Conservation (phyloP, 768 basidiomycete species). For the Fistulinella prunicolor region DNA sequence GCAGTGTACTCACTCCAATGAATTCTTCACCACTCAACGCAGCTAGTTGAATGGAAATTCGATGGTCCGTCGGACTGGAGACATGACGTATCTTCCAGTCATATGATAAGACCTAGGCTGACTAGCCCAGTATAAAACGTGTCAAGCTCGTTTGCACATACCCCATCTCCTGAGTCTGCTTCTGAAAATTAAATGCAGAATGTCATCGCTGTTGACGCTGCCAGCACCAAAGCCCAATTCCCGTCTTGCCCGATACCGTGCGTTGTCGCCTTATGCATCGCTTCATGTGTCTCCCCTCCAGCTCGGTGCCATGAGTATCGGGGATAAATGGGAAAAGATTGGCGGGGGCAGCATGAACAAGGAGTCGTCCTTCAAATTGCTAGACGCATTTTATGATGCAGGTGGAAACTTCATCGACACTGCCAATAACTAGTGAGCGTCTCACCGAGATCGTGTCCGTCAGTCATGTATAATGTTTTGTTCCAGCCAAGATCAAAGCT, state of each 20-base stretch:
- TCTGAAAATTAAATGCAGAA: background rate
- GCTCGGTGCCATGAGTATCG: constrained; percentile 49
- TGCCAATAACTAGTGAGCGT: constrained; percentile 42
- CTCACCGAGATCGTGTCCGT: background rate
- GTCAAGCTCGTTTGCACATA: too few relatives aligned
- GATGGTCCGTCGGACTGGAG: too few relatives aligned
- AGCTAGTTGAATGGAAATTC: too few relatives aligned
- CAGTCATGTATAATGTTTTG: background rate
- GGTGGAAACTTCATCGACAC: constrained; percentile 53
- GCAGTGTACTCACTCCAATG: too few relatives aligned
- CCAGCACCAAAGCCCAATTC: constrained; percentile 30
- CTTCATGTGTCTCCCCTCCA: constrained; percentile 48
- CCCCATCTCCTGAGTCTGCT: too few relatives aligned
- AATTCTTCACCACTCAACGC: too few relatives aligned
- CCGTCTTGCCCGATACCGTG: constrained; percentile 38
- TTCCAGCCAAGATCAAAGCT: constrained; percentile 37
- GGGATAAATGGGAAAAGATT: constrained; percentile 38
- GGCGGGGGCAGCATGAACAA: constrained; percentile 45
- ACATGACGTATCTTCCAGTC: too few relatives aligned
- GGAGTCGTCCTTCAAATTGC: constrained; percentile 40
- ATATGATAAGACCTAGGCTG: too few relatives aligned
- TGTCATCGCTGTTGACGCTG: background rate
- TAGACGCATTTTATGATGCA: constrained; percentile 43
- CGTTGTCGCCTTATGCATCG: constrained; percentile 39
- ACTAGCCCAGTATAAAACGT: too few relatives aligned